Conservation (phyloP, 202 grass and related monocot genomes). For the Setaria viridis region DNA sequence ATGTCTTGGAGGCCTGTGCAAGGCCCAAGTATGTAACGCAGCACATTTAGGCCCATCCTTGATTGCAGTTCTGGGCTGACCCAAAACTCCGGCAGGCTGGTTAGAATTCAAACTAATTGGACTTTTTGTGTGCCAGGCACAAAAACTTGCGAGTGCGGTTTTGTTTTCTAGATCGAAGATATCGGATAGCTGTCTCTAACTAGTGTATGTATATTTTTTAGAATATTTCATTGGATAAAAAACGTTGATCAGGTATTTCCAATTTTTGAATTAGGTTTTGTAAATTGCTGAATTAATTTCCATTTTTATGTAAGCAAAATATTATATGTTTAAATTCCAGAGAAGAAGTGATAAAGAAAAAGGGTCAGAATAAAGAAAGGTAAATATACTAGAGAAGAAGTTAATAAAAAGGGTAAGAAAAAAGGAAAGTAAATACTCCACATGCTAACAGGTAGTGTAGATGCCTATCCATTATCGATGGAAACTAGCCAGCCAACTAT, state of each 20-base stretch:
- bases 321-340: neutral
- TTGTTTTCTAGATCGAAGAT: no score
- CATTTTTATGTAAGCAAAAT: neutral
- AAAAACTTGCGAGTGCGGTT: no score
- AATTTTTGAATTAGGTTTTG: neutral
- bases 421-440: neutral
- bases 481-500: neutral
- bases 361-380: neutral
- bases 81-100: neutral
- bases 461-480: neutral
- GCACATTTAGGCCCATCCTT: neutral
- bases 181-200: no score
- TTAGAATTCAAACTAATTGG: no score
- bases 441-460: neutral
- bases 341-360: neutral
- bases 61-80: neutral
- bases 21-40: neutral
- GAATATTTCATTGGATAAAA: no score
- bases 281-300: neutral
- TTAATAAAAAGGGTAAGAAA: neutral
- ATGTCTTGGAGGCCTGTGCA: neutral
- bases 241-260: neutral
- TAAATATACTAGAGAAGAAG: neutral
- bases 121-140: no score
- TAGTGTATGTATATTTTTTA: no score